Base-by-base conservation (phyloP, 2,329 filamentous ascomycete species). In the Penicillium sp. region DNA sequence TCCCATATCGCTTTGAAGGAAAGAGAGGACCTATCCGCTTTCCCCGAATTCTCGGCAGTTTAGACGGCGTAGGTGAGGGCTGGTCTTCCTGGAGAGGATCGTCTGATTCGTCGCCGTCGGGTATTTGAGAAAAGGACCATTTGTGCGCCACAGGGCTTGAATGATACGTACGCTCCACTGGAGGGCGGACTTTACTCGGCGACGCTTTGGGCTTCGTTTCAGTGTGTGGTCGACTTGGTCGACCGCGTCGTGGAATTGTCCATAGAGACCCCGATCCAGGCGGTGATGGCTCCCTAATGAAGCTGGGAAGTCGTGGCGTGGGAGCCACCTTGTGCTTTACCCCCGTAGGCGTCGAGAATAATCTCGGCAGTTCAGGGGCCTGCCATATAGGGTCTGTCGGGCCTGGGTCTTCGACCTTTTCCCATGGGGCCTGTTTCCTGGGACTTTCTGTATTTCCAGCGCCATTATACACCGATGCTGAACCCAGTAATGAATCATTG, bases 101-200 rank as follows among this genome's bases (percentile, higher is more conserved):
- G 51, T 72, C 69, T n/a, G 69, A 72, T 50, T 72, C 69, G 43
- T 60, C 64, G 41, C 57, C 61, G 35, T 66, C 65, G n/a, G 58
- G 53, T 9, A 57, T 48, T 31, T 59, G 50, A 31, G 66, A 64
- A 46, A 70, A 70, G 35, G 61, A 68, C 66, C 66, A 69, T 54
- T 69, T 66, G 44, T 53, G 60, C 32, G 56, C 47, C 34, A 58
- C 57, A 24, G 64, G 56, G 40, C 60, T 67, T 9, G 58, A 63
- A 44, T 59, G 58, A 27, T 54, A 46, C 29, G 62, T 65, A 22
- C 50, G 52, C 24, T 60, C 63, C 49, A 54, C 47, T 27, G 44
- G 41, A 42, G 56, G 40, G 23, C 41, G 47, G 42, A 35, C 39
- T 44, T 52, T 46, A 7, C 48, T 59, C 47, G 44, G 51, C 16